Evolutionary conservation across 2,329 filamentous ascomycete species (phyloP), one percentile per base, ranked within the genome.

Genomic region (Amesomyces nigricolor): DNA sequence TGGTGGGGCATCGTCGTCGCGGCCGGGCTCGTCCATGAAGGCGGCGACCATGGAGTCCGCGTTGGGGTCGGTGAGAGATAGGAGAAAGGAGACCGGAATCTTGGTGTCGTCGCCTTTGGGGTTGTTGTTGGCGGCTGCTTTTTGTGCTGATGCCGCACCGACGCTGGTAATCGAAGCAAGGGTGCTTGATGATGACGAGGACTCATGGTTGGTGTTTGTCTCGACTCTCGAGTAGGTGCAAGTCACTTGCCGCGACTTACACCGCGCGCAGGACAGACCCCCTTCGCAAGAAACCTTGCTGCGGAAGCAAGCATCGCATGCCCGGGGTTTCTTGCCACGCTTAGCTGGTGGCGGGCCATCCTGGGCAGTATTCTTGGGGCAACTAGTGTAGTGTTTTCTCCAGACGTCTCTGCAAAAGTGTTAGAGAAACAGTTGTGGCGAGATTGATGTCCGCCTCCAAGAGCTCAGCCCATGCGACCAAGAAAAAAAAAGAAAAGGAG

Each of bases 201-300:
- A n/a, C 1, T 19, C 13, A 9, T 43, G 29, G 37, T 4, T 11
- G 29, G 3, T 14, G 17, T n/a, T 9, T 4, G n/a, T 16, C 1
- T 49, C 32, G 1, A 58, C 44, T 37, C 62, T 53, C 16, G 55
- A 42, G 46, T 64, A 65, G 17, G 54, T 64, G 57, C 64, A 66
- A 3, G 42, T 2, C 5, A 65, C 5, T 4, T 56, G 51, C 3
- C 65, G 62, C 3, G 61, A 47, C 5, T 54, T 44, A 47, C 67
- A 68, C 22, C 67, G 58, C 3, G 57, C 51, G 47, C 67, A 69
- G 0, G 65, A 65, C 2, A 58, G 46, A 2, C 47, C 54, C 4
- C 59, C 64, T 47, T 68, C 64, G 53, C 67, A 69, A 16, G 64
- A 62, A 11, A 65, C 58, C 32, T 67, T 67, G 58, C 65, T 65